Evolutionary conservation across 345 rosid genomes (phyloP).

Genomic region (Brassica rapa): DNA sequence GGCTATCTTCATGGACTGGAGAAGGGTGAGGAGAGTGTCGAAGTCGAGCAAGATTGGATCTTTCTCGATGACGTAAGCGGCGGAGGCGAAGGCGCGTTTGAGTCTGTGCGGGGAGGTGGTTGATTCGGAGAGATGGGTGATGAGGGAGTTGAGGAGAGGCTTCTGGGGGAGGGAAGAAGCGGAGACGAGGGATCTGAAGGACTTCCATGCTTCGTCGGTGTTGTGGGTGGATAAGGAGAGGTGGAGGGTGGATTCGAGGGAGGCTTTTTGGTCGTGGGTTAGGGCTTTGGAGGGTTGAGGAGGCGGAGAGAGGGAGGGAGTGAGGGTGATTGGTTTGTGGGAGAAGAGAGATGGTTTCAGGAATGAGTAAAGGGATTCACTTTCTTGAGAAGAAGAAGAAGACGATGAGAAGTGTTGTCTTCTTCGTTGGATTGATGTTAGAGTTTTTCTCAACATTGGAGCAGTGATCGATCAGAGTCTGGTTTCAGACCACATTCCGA

Average conservation of each 20-base stretch:
- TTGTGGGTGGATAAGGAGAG: constrained; percentile 51
- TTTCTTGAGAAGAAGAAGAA: constrained; percentile 32
- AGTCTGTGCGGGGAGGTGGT: constrained; percentile 53
- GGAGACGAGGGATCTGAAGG: constrained; percentile 66
- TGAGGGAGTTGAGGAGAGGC: constrained; percentile 69
- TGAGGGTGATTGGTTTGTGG: constrained; percentile 37
- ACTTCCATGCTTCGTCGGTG: constrained; percentile 81
- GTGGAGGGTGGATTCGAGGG: constrained; percentile 59
- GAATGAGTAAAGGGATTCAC: constrained; percentile 68
- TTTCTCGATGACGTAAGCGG: constrained; percentile 69
- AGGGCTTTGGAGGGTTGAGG: constrained; percentile 41
- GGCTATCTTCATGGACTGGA: constrained; percentile 61
- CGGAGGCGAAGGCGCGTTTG: constrained; percentile 91
- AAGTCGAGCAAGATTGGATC: constrained; percentile 58
- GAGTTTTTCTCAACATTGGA: constrained; percentile 42
- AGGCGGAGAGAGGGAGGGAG: constrained; percentile 27
- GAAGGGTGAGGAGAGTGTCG: constrained; percentile 51
- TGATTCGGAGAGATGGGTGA: constrained; percentile 50
- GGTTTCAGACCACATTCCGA: constrained; percentile 4
- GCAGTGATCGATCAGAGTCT: neutral
- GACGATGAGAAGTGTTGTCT: constrained; percentile 41
- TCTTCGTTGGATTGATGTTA: constrained; percentile 29
- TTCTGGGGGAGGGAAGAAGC: constrained; percentile 57
- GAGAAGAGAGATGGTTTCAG: constrained; percentile 74
- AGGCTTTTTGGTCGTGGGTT: constrained; percentile 48